Evolutionary conservation across 2,329 filamentous ascomycete species (phyloP).

Genomic region (Nigrograna mackinnonii): DNA sequence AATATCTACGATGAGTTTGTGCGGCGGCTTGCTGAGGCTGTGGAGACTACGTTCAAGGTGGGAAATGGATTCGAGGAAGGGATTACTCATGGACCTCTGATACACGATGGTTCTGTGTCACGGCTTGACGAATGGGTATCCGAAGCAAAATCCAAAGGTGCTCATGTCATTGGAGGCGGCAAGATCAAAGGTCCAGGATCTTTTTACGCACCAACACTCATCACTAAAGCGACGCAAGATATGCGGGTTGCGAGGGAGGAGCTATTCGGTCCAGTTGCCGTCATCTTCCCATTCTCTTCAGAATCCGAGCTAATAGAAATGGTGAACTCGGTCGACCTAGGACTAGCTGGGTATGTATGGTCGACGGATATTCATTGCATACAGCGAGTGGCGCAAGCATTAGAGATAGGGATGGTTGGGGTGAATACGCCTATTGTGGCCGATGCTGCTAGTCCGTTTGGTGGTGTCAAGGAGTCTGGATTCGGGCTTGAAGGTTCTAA

Average conservation of each 20-base stretch:
- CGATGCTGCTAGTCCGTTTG: constrained; percentile 52
- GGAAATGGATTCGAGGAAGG: constrained; percentile 73
- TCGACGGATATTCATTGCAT: constrained; percentile 62
- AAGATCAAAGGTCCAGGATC: constrained; percentile 65
- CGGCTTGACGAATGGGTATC: constrained; percentile 42
- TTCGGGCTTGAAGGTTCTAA: constrained; percentile 56
- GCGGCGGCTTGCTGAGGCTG: constrained; percentile 69
- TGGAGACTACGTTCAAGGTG: constrained; percentile 73
- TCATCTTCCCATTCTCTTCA: constrained; percentile 82
- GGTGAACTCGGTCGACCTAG: constrained; percentile 83
- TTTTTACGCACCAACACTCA: constrained; percentile 92
- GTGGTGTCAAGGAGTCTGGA: constrained; percentile 54
- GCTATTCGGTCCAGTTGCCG: constrained; percentile 93
- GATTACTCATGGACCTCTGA: constrained; percentile 79
- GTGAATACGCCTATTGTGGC: constrained; percentile 55
- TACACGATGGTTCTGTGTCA: constrained; percentile 74
- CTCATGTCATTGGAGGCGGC: constrained; percentile 53
- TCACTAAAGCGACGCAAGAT: constrained; percentile 80
- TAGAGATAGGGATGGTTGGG: constrained; percentile 88
- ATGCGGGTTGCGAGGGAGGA: constrained; percentile 89
- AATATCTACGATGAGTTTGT: constrained; percentile 79
- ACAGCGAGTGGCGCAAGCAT: constrained; percentile 64
- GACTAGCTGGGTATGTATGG: constrained; percentile 94
- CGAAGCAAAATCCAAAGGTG: constrained; percentile 35
- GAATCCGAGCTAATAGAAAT: constrained; percentile 85